Evolutionary conservation across 139 green algal genomes (phyloP), one percentile per base, ranked within the genome.

Genomic region (Volvox reticuliferus): DNA sequence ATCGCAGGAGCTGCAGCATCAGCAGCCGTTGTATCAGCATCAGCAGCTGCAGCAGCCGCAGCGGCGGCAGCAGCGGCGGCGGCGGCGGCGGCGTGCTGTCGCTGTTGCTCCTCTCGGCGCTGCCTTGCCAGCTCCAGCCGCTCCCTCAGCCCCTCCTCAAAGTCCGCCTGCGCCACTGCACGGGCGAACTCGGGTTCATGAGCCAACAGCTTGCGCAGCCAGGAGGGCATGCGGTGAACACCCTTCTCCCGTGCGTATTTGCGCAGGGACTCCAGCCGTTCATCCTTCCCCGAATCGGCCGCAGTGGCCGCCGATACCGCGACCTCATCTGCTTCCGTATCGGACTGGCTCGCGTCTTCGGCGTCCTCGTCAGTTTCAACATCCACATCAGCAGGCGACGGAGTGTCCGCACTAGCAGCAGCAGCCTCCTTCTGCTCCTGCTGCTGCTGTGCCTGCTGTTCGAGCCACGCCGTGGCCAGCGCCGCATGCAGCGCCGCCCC

Each of bases 401-500:
- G 20, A 26, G 73, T 50, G 26, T 36, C 17, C 79, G 24, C 37
- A 50, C 14, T 18, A 28, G n/a, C 65, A 28, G 65, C 12, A 73
- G 2, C 61, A 5, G 1, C 32, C 5, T 2, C 1, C 32, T 73
- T n/a, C 76, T 26, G 61, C 24, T 30, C 32, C 16, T 26, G 76
- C 1, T 30, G 33, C 32, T 12, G n/a, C 5, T 44, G 28, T 18
- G 36, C 17, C 20, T 84, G 78, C 36, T 65, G 36, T 22, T 24
- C 13, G 21, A 98, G 82, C 37, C 93, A 98, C 71, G 95, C 80
- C 13, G 94, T 69, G 21, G 97, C 97, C 14, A 98, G 44, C 1
- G 92, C 94, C 1, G 95, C 93, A 88, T 98, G 96, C 78, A 98
- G 79, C 16, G 96, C 96, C 1, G 97, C 96, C 9, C 97, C 97